These are phyloP conservation scores for Phytophthora podocarpi DNA, from an alignment of 352 stramenopile genomes.

Conservation along the genomic window DNA sequence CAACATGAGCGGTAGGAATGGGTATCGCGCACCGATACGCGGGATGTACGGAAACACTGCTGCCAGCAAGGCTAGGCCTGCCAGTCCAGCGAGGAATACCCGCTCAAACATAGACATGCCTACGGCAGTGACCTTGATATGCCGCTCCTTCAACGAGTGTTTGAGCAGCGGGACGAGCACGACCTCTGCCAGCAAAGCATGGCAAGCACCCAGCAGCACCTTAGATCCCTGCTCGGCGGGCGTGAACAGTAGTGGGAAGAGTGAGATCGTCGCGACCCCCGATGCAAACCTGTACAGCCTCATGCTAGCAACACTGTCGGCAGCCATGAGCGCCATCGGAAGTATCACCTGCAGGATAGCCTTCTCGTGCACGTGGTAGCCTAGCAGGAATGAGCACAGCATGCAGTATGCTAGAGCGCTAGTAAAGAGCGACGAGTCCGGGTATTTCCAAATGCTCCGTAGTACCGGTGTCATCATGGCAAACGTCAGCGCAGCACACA, in stretches of 20 bases:
- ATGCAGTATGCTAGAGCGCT: constrained; percentile 89
- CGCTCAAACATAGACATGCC: constrained; percentile 61
- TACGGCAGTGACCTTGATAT: constrained; percentile 70
- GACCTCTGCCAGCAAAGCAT: constrained; percentile 68
- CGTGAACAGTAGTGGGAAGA: constrained; percentile 89
- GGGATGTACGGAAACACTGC: constrained; percentile 64
- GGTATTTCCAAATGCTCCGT: constrained; percentile 75
- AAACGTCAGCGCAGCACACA: constrained; percentile 86
- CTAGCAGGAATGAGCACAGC: constrained; percentile 95
- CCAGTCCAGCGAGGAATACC: constrained; percentile 50
- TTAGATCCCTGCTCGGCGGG: constrained; percentile 78
- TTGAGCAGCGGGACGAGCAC: constrained; percentile 72
- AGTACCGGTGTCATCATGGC: constrained; percentile 79
- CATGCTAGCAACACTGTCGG: constrained; percentile 83
- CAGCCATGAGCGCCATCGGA: constrained; percentile 69
- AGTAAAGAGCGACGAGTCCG: constrained; percentile 81
- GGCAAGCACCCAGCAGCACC: constrained; percentile 63
- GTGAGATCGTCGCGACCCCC: constrained; percentile 69
- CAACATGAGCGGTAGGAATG: constrained; percentile 84
- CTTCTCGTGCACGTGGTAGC: constrained; percentile 99
- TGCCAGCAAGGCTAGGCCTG: constrained; percentile 41
- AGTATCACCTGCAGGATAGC: constrained; percentile 93
- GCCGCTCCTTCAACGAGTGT: constrained; percentile 68
- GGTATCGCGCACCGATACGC: constrained; percentile 47
- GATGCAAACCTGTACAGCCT: constrained; percentile 82